Percentiles rank a stretch among this genome's conserved stretches.
These are phyloP conservation scores for Chaetomium fimeti DNA, from an alignment of 495 filamentous ascomycete genomes.

Conservation along the genomic window DNA sequence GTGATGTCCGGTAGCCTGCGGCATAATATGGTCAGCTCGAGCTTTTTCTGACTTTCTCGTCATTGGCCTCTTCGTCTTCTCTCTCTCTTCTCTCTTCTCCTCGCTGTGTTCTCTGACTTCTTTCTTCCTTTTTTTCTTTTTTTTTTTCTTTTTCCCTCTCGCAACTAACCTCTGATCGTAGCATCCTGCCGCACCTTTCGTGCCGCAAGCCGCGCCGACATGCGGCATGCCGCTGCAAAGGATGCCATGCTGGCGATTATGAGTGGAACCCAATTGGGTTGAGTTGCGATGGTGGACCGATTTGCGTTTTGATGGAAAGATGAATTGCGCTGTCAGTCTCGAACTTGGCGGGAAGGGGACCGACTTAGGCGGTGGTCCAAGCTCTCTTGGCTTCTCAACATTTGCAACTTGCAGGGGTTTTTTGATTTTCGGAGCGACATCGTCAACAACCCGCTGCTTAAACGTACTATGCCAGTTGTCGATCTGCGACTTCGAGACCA, in stretches of 20 bases:
- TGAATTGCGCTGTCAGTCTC: slow-evolving; percentile 9
- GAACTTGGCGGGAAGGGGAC: slow-evolving; percentile 11
- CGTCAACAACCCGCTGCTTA: background rate
- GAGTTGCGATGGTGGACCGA: slow-evolving; percentile 19
- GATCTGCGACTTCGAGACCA: too few relatives aligned
- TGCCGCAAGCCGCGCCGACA: slow-evolving; percentile 50
- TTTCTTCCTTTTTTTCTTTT: background rate
- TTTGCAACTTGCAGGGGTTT: slow-evolving; percentile 6
- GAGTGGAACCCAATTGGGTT: slow-evolving; percentile 19
- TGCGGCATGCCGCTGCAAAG: slow-evolving; percentile 48
- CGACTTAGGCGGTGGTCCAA: slow-evolving; percentile 16
- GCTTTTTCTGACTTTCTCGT: background rate
- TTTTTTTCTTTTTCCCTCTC: background rate
- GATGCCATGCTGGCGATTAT: slow-evolving; percentile 48
- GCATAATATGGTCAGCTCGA: slow-evolving; percentile 4
- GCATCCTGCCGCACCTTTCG: slow-evolving; percentile 51
- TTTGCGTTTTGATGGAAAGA: slow-evolving; percentile 16
- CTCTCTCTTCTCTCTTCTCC: background rate
- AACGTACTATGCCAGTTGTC: background rate
- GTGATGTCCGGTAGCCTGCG: slow-evolving; percentile 61
- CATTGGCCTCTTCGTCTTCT: too few relatives aligned
- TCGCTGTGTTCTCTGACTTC: background rate
- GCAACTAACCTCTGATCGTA: slow-evolving; percentile 48
- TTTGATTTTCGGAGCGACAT: background rate
- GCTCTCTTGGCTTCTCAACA: slow-evolving; percentile 10